A percentile compares a stretch with the other conserved stretches of the same genome.
Conservation (phyloP, 805 yeast genomes). For the Teunomyces funiuensis region DNA sequence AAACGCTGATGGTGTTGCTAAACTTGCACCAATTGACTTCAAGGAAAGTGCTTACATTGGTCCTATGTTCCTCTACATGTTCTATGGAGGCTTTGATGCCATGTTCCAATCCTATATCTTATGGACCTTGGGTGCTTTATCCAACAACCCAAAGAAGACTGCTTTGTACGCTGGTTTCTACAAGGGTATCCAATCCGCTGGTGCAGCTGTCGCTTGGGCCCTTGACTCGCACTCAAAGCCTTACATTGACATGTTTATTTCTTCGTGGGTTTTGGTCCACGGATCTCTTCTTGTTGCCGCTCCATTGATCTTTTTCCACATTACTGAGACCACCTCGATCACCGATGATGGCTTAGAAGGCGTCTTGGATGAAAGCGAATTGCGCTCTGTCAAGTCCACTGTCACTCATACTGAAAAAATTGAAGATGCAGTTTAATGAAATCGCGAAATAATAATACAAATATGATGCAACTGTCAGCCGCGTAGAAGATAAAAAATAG, state of each 20-base stretch:
- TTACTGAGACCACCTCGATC: slow-evolving; percentile 44
- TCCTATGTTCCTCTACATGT: slow-evolving; percentile 61
- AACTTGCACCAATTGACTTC: slow-evolving; percentile 42
- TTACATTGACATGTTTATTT: slow-evolving; percentile 45
- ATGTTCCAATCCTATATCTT: slow-evolving; percentile 57
- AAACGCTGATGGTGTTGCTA: slow-evolving; percentile 12
- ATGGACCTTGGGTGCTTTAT: slow-evolving; percentile 59
- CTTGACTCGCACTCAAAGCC: slow-evolving; percentile 43
- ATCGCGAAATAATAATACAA: not conserved
- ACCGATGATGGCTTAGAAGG: slow-evolving; percentile 27
- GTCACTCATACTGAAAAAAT: not conserved
- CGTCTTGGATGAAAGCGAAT: slow-evolving; percentile 12
- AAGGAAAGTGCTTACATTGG: slow-evolving; percentile 50
- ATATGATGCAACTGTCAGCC: not conserved
- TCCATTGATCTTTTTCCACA: slow-evolving; percentile 46
- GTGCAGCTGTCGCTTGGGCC: slow-evolving; percentile 62
- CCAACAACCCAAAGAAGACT: slow-evolving; percentile 55
- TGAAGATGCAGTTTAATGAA: not conserved
- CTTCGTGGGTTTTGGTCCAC: slow-evolving; percentile 47
- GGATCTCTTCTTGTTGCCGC: slow-evolving; percentile 51
- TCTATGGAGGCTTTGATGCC: slow-evolving; percentile 61
- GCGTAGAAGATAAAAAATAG: not conserved
- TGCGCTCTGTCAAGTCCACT: slow-evolving; percentile 1
- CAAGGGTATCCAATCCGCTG: slow-evolving; percentile 64
- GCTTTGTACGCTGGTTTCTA: slow-evolving; percentile 61